phyloP scores from a whole-genome alignment of 164 flowering plant species.

The Protea cynaroides region DNA sequence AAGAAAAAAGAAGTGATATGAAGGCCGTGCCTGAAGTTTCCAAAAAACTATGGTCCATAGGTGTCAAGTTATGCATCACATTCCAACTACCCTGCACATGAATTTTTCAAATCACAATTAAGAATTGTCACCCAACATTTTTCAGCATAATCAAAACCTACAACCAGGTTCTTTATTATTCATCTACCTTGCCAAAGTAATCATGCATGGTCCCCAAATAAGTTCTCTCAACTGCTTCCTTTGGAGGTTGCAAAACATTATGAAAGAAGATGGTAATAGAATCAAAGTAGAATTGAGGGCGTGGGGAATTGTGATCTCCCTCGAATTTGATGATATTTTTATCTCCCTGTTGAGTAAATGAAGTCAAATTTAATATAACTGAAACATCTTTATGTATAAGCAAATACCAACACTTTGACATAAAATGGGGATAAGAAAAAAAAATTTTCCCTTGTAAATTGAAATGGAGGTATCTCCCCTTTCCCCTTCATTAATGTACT shows the following conservation, averaged over 20 bases:
- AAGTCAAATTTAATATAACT: constrained; percentile 1
- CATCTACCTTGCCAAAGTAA: constrained; percentile 61
- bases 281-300: constrained; percentile 92
- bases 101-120: constrained; percentile 11
- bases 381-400: neutral
- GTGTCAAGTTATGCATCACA: constrained; percentile 33
- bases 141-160: constrained; percentile 2
- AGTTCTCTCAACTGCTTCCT: constrained; percentile 47
- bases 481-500: too few species aligned
- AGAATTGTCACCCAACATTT: constrained; percentile 4
- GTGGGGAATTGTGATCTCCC: constrained; percentile 95
- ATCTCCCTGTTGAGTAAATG: constrained; percentile 63
- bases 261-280: constrained; percentile 89
- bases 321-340: constrained; percentile 96
- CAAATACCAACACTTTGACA: too few species aligned
- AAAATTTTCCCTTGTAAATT: too few species aligned
- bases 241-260: constrained; percentile 88
- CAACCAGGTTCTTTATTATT: constrained; percentile 4
- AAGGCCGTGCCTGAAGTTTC: constrained; percentile 42
- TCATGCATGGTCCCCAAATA: constrained; percentile 37
- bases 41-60: constrained; percentile 22
- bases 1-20: constrained; percentile 4
- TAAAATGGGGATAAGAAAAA: too few species aligned
- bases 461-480: too few species aligned
- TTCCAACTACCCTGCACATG: constrained; percentile 58